phyloP scores from a whole-genome alignment of 257 asterid species.

The Nicotiana otophora region DNA sequence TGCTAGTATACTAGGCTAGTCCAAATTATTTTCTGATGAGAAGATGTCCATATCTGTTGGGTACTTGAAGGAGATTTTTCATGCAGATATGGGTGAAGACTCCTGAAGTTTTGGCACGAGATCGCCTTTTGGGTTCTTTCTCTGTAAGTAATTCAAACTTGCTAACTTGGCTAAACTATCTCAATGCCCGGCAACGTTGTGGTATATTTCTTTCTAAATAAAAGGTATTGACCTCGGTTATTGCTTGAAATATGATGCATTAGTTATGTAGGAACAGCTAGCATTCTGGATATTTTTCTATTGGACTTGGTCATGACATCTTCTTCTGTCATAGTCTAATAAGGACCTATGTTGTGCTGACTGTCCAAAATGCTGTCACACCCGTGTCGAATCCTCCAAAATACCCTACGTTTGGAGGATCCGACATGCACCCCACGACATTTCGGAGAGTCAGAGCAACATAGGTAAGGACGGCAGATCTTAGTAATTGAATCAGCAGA shows the following conservation, averaged over 20 bases:
- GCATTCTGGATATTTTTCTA: neutral
- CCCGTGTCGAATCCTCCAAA: too few species aligned
- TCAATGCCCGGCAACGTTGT: neutral
- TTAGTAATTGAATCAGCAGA: constrained; percentile 1
- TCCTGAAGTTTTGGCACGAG: constrained; percentile 93
- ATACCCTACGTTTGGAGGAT: too few species aligned
- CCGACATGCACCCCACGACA: too few species aligned
- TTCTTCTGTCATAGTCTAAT: neutral
- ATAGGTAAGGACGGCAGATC: neutral
- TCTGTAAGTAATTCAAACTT: constrained; percentile 43
- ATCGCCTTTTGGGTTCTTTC: constrained; percentile 84
- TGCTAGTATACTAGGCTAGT: neutral
- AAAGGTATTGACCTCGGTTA: neutral
- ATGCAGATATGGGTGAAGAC: constrained; percentile 90
- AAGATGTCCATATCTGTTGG: neutral
- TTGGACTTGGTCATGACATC: neutral
- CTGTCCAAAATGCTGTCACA: too few species aligned
- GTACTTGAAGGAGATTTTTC: neutral
- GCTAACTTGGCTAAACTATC: neutral
- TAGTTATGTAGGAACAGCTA: neutral
- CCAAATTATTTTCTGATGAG: neutral
- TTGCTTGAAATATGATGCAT: neutral
- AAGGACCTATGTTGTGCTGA: neutral
- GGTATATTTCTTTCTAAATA: neutral
- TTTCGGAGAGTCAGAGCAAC: too few species aligned